Evolutionary conservation across 306 rosid species (phyloP), one percentile per base, ranked within the genome.

Genomic region (Corylus avellana): DNA sequence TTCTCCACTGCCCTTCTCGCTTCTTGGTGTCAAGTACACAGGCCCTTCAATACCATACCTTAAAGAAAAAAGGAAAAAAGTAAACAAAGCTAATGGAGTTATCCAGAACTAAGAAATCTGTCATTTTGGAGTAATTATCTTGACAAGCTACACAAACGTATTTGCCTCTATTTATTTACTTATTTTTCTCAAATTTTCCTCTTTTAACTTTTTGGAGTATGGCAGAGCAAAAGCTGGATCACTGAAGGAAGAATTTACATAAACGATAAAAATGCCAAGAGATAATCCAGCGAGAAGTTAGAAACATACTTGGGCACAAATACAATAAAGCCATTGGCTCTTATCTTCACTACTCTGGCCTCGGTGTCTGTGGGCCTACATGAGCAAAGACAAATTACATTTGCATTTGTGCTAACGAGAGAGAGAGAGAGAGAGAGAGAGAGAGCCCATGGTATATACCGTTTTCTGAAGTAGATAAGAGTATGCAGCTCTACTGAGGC

Each of bases 11-110:
- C 90, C 97, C 87, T 95, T 93, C 62, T 93, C 91, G 8, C 92
- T 82, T 86, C 77, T 91, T 61, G 88, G 67, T 29, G 80, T 83
- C 89, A 95, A 81, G 88, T 95, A 90, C 39, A 95, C 89, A 5
- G 98, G 98, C 46, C 99, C 99, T 84, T 95, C 99, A 54, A 95
- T 92, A 27, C 99, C 98, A 56, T 76, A 95, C 91, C 98, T 95
- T 79, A 7, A n/a, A 48, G 5, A 14, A 51, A 78, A 29, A 7
- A 13, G 4, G 55, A 20, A 29, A 44, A 46, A 54, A 18, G 27
- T 1, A 29, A 29, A 53, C n/a, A n/a, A n/a, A n/a, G n/a, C n/a
- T 29, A 29, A 29, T 29, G 32, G 32, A 29, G 4, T 17, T 58
- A 7, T 47, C 50, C 12, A 2, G 12, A 47, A 47, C 39, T 17